phyloP scores from a whole-genome alignment of 352 stramenopile species.

The Phytopythium kandeliae region DNA sequence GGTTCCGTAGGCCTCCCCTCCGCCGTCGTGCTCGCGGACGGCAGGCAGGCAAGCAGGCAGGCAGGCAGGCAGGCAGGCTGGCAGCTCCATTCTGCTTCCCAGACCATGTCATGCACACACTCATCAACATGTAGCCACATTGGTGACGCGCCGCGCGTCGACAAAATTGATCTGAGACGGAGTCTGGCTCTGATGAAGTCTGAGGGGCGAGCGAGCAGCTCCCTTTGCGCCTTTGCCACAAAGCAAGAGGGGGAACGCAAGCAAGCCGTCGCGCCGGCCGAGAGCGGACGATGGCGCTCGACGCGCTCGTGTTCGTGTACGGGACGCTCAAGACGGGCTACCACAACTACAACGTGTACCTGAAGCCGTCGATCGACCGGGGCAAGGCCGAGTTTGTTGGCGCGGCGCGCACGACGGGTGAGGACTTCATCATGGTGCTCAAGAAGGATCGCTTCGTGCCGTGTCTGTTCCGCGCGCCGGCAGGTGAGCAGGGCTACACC shows the following conservation, averaged over 20 bases:
- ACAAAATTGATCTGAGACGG: neutral
- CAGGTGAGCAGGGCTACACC: conserved; percentile 23
- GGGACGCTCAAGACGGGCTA: conserved; percentile 70
- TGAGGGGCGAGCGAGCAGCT: too few species aligned
- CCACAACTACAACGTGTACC: conserved; percentile 68
- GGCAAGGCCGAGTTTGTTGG: conserved; percentile 50
- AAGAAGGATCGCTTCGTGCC: conserved; percentile 49
- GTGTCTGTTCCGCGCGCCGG: conserved; percentile 40
- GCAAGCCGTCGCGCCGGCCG: too few species aligned
- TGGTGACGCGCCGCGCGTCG: neutral
- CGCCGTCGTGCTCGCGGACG: too few species aligned
- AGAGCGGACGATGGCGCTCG: conserved; percentile 15
- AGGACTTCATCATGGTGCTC: conserved; percentile 54
- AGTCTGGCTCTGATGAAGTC: too few species aligned
- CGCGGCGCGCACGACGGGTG: conserved; percentile 28
- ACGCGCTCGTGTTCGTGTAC: conserved; percentile 70
- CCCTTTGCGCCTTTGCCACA: too few species aligned
- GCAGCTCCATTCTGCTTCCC: too few species aligned
- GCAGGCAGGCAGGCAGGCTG: too few species aligned
- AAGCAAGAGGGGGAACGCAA: too few species aligned
- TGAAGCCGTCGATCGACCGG: conserved; percentile 30
- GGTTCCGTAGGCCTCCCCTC: too few species aligned
- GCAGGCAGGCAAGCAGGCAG: too few species aligned
- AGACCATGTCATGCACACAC: too few species aligned
- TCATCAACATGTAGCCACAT: neutral